Conservation (phyloP, 306 rosid species). For the Vigna trinervia region DNA sequence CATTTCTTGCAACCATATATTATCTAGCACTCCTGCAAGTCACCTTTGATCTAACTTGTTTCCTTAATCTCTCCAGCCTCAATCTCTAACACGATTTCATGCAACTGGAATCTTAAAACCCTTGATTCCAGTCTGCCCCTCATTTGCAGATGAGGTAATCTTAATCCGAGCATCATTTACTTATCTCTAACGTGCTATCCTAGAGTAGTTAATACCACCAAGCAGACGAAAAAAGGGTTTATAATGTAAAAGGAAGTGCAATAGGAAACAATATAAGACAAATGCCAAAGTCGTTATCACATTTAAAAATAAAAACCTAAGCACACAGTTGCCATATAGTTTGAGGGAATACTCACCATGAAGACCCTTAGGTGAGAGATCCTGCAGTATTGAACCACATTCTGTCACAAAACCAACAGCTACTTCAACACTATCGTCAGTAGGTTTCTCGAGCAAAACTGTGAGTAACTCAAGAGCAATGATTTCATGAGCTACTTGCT, state of each 20-base stretch:
- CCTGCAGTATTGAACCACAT: slow-evolving; percentile 88
- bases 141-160: not conserved
- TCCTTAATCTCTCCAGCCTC: not conserved
- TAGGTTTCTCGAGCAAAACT: slow-evolving; percentile 88
- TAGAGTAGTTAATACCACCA: not conserved
- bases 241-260: not conserved
- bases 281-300: not conserved
- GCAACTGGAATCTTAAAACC: slow-evolving; percentile 21
- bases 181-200: slow-evolving; percentile 3
- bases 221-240: not conserved
- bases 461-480: slow-evolving; percentile 91
- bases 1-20: not conserved
- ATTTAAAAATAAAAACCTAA: slow-evolving; percentile 15
- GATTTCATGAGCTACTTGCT: slow-evolving; percentile 92
- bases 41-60: slow-evolving; percentile 12
- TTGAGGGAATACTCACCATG: slow-evolving; percentile 69
- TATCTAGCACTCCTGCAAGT: slow-evolving; percentile 12
- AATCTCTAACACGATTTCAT: not conserved
- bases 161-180: slow-evolving; percentile 2
- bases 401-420: slow-evolving; percentile 98
- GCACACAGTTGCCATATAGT: slow-evolving; percentile 23
- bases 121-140: slow-evolving; percentile 8
- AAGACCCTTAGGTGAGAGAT: slow-evolving; percentile 88
- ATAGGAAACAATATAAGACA: not conserved
- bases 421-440: slow-evolving; percentile 95